phyloP scores from a whole-genome alignment of 441 rosid species.

The Isatis lusitanica region DNA sequence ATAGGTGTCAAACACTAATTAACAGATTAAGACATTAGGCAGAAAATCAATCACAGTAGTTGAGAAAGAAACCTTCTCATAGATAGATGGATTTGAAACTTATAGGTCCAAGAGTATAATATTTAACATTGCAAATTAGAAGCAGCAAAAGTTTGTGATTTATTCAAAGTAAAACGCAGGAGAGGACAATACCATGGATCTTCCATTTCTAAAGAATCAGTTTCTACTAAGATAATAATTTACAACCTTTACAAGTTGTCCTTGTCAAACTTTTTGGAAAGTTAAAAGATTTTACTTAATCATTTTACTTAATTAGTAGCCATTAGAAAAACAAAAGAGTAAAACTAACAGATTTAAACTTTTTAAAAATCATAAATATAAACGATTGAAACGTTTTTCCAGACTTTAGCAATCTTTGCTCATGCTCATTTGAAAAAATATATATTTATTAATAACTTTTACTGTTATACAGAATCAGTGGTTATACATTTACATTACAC shows the following conservation, averaged over 20 bases:
- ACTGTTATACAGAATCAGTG: too few relatives aligned
- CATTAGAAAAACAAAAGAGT: background rate
- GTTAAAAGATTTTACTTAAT: conserved; percentile 9
- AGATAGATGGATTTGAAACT: background rate
- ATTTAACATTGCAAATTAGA: background rate
- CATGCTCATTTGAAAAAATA: background rate
- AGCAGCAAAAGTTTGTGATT: background rate
- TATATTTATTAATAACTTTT: too few relatives aligned
- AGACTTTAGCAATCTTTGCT: background rate
- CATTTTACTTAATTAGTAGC: background rate
- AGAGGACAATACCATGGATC: conserved; percentile 33
- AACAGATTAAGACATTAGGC: background rate
- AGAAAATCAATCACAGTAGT: background rate
- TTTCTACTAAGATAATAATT: background rate
- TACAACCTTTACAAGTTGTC: conserved; percentile 8
- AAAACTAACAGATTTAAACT: background rate
- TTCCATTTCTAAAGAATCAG: conserved; percentile 21
- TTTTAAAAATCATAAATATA: too few relatives aligned
- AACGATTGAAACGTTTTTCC: background rate
- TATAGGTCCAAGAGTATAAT: background rate
- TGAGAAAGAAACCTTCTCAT: background rate
- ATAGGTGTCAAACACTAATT: background rate
- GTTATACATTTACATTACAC: background rate
- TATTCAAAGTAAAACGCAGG: background rate
- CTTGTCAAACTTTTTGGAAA: conserved; percentile 17